Evolutionary conservation across 139 green algal species (phyloP).

Genomic region (Micractinium sp.): DNA sequence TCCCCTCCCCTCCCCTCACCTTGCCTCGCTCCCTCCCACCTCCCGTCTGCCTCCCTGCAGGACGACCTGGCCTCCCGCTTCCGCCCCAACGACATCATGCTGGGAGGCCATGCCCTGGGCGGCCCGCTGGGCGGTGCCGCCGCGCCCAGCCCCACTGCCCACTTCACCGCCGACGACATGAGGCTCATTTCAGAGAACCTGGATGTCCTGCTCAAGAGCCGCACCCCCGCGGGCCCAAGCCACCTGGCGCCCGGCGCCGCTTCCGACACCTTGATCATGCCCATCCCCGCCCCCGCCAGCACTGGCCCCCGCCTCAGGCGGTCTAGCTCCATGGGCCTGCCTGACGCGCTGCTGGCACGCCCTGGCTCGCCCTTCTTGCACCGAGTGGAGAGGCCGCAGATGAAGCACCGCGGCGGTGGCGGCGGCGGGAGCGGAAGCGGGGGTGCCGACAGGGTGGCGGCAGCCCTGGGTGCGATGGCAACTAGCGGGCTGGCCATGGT

Average conservation of each 20-base stretch:
- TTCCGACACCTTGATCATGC: background rate
- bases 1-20: background rate
- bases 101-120: too few species aligned
- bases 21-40: background rate
- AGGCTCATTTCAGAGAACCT: constrained; percentile 18
- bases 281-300: background rate
- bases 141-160: background rate
- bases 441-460: background rate
- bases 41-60: background rate
- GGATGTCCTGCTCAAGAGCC: constrained; percentile 22
- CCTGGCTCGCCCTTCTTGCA: constrained; percentile 5
- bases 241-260: background rate
- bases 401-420: background rate
- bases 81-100: background rate
- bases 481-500: background rate
- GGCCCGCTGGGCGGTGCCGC: background rate
- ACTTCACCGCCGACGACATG: background rate
- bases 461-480: background rate
- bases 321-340: background rate
- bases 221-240: background rate
- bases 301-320: background rate
- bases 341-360: background rate
- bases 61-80: background rate
- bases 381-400: background rate
- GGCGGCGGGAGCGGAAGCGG: background rate